Evolutionary conservation across 192 early-diverging fungal species (phyloP), one percentile per base, ranked within the genome.

Genomic region (Backusella psychrophila): DNA sequence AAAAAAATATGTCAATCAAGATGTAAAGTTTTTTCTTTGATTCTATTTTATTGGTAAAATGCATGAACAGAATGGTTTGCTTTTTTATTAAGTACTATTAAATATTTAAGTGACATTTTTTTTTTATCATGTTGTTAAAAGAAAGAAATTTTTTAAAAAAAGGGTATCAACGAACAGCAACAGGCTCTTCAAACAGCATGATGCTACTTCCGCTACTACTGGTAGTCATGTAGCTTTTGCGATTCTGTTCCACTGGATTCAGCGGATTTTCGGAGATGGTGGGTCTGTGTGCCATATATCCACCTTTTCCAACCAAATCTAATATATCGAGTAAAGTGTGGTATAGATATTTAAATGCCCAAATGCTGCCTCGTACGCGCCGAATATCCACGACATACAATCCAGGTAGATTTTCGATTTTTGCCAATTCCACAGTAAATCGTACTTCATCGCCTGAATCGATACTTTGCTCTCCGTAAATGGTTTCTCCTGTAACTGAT

Each of bases 391-490:
- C 93, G 42, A 91, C 91, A 68, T 92, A 93, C 26, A 94, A 76
- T 46, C 89, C 89, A 78, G 87, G 89, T 49, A 99, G 77, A 78
- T 97, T 97, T 85, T 95, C 94, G 79, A 99, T 93, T 77, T 90
- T 90, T 81, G 95, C 94, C 59, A 99, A 79, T 85, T 97, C 95
- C 33, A 99, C 91, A 17, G 90, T 88, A 83, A 97, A 91, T 41
- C 91, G 91, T 31, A 99, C 88, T 84, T 97, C 96, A 23, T 93
- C 95, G 17, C 92, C 91, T 6, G 83, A 82, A 72, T 91, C 90
- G 29, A 87, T 74, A 0, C 78, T 34, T 33, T 84, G 81, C 34
- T 91, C 88, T 1, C 89, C 89, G 42, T 90, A 89, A 5, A 89
- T 63, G 9, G 87, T 74, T 33, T 79, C 78, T 1, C 14, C 71